Conservation (phyloP, 2,329 filamentous ascomycete species). For the Diaporthe ampelina region DNA sequence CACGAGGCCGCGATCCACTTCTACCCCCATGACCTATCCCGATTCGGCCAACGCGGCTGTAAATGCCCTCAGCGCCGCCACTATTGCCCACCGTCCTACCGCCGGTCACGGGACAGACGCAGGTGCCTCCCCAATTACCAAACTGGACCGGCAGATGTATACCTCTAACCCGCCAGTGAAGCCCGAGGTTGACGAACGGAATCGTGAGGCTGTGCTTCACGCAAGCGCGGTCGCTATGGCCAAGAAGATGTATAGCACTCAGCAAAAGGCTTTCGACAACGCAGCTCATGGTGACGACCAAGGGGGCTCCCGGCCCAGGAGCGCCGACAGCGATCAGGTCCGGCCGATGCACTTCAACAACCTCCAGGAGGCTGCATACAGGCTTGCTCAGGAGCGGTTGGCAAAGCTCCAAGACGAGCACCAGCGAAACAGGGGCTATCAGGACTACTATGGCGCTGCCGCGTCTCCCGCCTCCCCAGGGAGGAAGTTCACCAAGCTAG, state of each 20-base stretch:
- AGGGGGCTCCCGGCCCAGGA: conserved; percentile 46
- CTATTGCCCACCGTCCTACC: conserved; percentile 72
- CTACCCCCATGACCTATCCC: conserved; percentile 67
- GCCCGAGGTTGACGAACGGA: conserved; percentile 80
- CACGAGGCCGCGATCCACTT: conserved; percentile 72
- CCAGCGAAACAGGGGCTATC: conserved; percentile 72
- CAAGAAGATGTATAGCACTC: conserved; percentile 83
- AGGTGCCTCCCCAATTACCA: conserved; percentile 77
- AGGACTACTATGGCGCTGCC: conserved; percentile 81
- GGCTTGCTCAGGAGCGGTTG: conserved; percentile 85
- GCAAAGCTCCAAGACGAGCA: conserved; percentile 83
- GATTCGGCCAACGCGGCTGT: conserved; percentile 71
- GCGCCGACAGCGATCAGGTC: conserved; percentile 47
- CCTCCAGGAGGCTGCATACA: conserved; percentile 89
- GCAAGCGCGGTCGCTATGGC: conserved; percentile 93
- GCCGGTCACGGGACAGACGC: conserved; percentile 67
- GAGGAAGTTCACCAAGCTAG: conserved; percentile 64
- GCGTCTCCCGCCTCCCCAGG: conserved; percentile 49
- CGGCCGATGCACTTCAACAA: conserved; percentile 71
- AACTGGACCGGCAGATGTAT: conserved; percentile 81
- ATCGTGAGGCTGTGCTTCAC: conserved; percentile 78
- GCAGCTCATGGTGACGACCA: conserved; percentile 57
- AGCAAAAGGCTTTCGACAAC: conserved; percentile 73
- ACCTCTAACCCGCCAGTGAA: conserved; percentile 81
- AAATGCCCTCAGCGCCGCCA: conserved; percentile 82